phyloP scores from a whole-genome alignment of 768 basidiomycete species.

The Tylopilus sp. region DNA sequence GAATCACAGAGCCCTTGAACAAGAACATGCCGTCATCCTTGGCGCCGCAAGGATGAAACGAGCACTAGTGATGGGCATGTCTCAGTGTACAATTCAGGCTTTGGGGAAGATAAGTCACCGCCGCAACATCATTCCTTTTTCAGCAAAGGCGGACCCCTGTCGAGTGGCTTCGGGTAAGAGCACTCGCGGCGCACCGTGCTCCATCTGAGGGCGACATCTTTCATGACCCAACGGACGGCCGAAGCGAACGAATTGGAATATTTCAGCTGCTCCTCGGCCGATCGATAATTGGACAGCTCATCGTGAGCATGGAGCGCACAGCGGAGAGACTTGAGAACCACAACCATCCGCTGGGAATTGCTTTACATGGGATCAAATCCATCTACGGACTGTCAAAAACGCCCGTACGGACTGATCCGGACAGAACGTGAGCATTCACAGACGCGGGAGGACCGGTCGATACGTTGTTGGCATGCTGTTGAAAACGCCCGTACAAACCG shows the following conservation, averaged over 20 bases:
- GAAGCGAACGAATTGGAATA: background rate
- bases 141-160: constrained; percentile 18
- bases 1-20: constrained; percentile 16
- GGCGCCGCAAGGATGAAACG: constrained; percentile 32
- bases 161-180: constrained; percentile 8
- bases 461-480: too few relatives aligned
- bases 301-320: background rate
- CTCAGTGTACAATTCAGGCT: background rate
- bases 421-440: too few relatives aligned
- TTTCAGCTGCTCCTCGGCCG: background rate
- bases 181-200: constrained; percentile 9
- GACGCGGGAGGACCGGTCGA: too few relatives aligned
- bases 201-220: background rate
- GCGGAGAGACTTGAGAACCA: too few relatives aligned
- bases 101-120: background rate
- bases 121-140: constrained; percentile 9
- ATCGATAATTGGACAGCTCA: background rate
- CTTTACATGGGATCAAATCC: too few relatives aligned
- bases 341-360: too few relatives aligned
- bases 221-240: background rate
- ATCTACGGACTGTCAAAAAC: too few relatives aligned
- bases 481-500: background rate
- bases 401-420: too few relatives aligned
- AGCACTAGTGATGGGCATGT: constrained; percentile 14
- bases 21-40: constrained; percentile 34